phyloP scores from a whole-genome alignment of 2,329 filamentous ascomycete species.

The Botrytis galanthina region DNA sequence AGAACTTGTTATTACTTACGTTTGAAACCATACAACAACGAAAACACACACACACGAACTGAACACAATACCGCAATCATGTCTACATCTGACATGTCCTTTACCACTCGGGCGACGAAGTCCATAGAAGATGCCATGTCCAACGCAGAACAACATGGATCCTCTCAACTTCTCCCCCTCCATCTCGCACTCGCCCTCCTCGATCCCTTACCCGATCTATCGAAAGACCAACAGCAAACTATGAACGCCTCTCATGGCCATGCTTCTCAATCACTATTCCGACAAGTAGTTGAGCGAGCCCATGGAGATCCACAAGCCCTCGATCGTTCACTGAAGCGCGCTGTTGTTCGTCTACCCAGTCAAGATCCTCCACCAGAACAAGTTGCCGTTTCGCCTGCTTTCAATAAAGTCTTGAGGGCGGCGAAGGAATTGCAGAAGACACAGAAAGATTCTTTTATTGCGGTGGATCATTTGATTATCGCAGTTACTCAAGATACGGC shows the following conservation, averaged over 20 bases:
- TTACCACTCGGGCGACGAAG: conserved; percentile 90
- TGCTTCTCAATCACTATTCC: conserved; percentile 73
- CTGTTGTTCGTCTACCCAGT: conserved; percentile 82
- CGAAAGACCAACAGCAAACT: conserved; percentile 72
- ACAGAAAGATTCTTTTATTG: conserved; percentile 95
- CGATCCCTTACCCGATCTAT: conserved; percentile 70
- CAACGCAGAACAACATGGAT: conserved; percentile 84
- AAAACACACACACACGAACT: conserved; percentile 23
- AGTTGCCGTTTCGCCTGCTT: conserved; percentile 76
- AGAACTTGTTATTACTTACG: neutral
- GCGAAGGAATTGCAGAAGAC: conserved; percentile 90
- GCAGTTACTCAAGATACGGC: conserved; percentile 75
- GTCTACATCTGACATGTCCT: conserved; percentile 74
- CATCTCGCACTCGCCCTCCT: conserved; percentile 84
- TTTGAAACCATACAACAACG: conserved; percentile 4
- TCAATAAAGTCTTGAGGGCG: conserved; percentile 77
- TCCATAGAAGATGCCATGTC: conserved; percentile 85
- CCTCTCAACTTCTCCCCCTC: conserved; percentile 85
- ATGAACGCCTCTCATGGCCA: conserved; percentile 63
- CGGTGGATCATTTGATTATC: conserved; percentile 90
- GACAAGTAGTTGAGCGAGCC: conserved; percentile 89
- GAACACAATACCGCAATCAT: conserved; percentile 47
- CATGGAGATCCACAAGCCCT: conserved; percentile 89
- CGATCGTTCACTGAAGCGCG: conserved; percentile 87
- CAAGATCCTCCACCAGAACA: conserved; percentile 93